Base-by-base conservation (phyloP, 805 yeast species). In the Hanseniaspora guilliermondii region DNA sequence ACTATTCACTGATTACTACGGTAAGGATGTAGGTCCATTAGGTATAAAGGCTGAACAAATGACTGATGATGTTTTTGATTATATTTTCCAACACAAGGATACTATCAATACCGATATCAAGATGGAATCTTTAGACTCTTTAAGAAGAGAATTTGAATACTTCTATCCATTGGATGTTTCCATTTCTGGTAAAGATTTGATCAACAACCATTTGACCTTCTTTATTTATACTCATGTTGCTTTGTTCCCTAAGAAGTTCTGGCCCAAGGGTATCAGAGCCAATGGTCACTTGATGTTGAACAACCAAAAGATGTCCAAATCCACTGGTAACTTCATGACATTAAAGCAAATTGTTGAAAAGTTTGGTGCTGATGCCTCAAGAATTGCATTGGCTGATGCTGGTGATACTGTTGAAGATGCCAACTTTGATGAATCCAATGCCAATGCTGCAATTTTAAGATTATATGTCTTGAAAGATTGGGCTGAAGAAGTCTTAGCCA, bases 361-460 rank as follows among this genome's bases (percentile, higher is more conserved):
- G 71, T 93, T 82, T 62, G 98, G 98, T 69, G 95, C 97, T 50
- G 98, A 93, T 70, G 97, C 97, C 41, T 75, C 96, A 11, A 85
- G 98, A 76, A 86, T 93, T 68, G 97, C 98, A 5, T 74, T 93
- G 60, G 98, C 97, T 46, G 98, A 93, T 74, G 96, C 97, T 52
- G 98, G 98, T 75, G 98, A 93, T 68, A 76, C 93, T 42, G 80
- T 88, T 61, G 98, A 93, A 73, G 98, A 93, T 70, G 98, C 98
- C 53, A 93, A 93, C 75, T 86, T 93, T 65, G 98, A 93, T 65
- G 98, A 93, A 73, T 73, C 87, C 57, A 89, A 83, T 65, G 98
- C 98, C 54, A 93, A 93, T 65, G 96, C 98, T 47, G 97, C 97
- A 25, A 89, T 93, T 68, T 78, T 93, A 68, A 85, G 98, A 73